phyloP scores from a whole-genome alignment of 306 rosid genomes.

The Cucumis hystrix region DNA sequence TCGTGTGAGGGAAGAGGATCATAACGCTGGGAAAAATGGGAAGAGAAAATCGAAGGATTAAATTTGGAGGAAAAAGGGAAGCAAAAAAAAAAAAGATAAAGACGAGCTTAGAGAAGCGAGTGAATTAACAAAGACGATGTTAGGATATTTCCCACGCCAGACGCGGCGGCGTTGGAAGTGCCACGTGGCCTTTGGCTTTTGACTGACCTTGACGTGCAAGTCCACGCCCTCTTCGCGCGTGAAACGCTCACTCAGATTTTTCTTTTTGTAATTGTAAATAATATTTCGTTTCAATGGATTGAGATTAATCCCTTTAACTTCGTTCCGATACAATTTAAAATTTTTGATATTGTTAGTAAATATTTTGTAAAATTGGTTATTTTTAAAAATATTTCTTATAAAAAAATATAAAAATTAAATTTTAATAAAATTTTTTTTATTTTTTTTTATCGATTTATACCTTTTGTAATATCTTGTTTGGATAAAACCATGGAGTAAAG shows the following conservation, averaged over 20 bases:
- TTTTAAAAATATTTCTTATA: too few relatives aligned
- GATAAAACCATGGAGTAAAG: too few relatives aligned
- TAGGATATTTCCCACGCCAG: background rate
- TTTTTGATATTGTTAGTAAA: too few relatives aligned
- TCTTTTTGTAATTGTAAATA: too few relatives aligned
- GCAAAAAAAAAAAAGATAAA: background rate
- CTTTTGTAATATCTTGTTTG: too few relatives aligned
- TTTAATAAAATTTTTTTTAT: too few relatives aligned
- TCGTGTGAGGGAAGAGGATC: background rate
- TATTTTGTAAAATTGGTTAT: too few relatives aligned
- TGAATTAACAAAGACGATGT: background rate
- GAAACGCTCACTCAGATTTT: background rate
- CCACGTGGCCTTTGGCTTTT: background rate
- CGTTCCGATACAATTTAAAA: too few relatives aligned
- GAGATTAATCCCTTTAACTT: too few relatives aligned
- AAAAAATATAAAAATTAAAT: too few relatives aligned
- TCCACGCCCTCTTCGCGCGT: constrained; percentile 4
- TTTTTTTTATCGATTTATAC: too few relatives aligned
- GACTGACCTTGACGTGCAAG: background rate
- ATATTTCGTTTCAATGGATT: too few relatives aligned
- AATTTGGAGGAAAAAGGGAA: background rate
- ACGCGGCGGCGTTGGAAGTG: background rate
- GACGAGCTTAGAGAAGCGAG: background rate
- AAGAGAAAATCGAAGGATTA: background rate
- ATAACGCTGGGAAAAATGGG: background rate